Evolutionary conservation across 148 eudicot species (phyloP), one percentile per base, ranked within the genome.

Genomic region (Hydrangea macrophylla): DNA sequence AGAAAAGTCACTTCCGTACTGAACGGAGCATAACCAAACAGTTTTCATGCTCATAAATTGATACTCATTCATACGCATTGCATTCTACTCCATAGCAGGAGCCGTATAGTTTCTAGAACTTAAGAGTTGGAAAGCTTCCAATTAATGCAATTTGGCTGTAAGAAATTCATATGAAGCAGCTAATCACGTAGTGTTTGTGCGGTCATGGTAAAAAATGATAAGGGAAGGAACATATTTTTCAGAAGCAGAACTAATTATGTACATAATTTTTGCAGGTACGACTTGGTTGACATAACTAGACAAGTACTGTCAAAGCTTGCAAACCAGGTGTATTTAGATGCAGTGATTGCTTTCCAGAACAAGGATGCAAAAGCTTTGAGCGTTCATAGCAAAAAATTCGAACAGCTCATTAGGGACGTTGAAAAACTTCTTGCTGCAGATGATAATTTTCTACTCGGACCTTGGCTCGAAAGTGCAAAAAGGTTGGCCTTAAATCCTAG

Each of bases 241-340:
- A 39, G n/a, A 44, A 40, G 27, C 25, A 56, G 23, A 5, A 39
- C 70, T 62, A 45, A 76, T n/a, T 39, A 17, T 20, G 18, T 66
- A n/a, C 12, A 18, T 54, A 32, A 25, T 33, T 7, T 54, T 60
- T 72, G 72, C 86, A 94, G 97, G 86, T 94, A 94, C 61, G 99
- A 94, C 80, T 84, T 94, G 87, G 99, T 94, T 72, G 99, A 94
- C 75, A 80, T 94, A 85, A 87, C 90, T 39, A 86, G 99, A 70
- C 99, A 94, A 84, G 89, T 79, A 55, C 85, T 94, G 30, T 94
- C 99, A 61, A 94, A 94, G 85, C 80, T 86, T 68, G 99, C 96
- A 70, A 94, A 94, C 67, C 76, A 82, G 78, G 84, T 85, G 33
- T 94, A 90, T 70, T 72, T 88, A 79, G 84, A 85, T 45, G 97